Percentiles rank a stretch among this genome's conserved stretches.
Conservation (phyloP, 2,329 filamentous ascomycete species). For the Gaeumannomyces sp. region DNA sequence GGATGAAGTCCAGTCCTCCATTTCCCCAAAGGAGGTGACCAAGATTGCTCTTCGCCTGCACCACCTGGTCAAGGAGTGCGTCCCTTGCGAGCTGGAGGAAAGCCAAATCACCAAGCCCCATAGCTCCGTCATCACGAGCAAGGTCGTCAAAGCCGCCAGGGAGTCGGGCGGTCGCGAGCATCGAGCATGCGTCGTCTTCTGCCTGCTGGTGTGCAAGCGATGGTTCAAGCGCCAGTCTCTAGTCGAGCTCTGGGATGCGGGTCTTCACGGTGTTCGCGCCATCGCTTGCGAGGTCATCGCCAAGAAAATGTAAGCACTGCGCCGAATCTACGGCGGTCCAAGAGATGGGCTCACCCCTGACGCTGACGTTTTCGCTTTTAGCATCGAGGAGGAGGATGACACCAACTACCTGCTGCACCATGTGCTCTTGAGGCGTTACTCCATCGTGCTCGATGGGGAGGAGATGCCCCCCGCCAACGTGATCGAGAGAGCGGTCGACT, state of each 20-base stretch:
- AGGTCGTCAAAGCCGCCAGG: slow-evolving; percentile 73
- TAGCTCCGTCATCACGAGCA: slow-evolving; percentile 74
- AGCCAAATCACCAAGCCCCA: slow-evolving; percentile 70
- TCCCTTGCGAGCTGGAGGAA: slow-evolving; percentile 85
- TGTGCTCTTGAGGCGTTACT: slow-evolving; percentile 82
- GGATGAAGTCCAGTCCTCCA: slow-evolving; percentile 55
- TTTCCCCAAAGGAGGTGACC: slow-evolving; percentile 75
- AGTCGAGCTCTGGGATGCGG: slow-evolving; percentile 86
- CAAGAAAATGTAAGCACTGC: slow-evolving; percentile 55
- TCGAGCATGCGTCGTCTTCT: slow-evolving; percentile 74
- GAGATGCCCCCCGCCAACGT: slow-evolving; percentile 76
- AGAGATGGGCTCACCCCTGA: background rate
- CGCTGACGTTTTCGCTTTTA: slow-evolving; percentile 22
- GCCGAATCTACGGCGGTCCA: background rate
- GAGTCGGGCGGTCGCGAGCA: slow-evolving; percentile 74
- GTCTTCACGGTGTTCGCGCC: slow-evolving; percentile 72
- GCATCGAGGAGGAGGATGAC: slow-evolving; percentile 82
- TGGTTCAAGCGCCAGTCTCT: slow-evolving; percentile 76
- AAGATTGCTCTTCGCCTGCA: slow-evolving; percentile 85
- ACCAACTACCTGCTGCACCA: slow-evolving; percentile 71
- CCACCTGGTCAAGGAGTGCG: slow-evolving; percentile 80
- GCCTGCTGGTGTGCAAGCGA: slow-evolving; percentile 63
- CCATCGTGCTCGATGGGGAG: slow-evolving; percentile 65
- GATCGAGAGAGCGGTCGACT: slow-evolving; percentile 86
- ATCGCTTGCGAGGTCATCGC: slow-evolving; percentile 86